Percentiles rank a stretch among this genome's conserved stretches.
phyloP scores from a whole-genome alignment of 2,329 filamentous ascomycete genomes.

The Reticulascus tulasneorum region DNA sequence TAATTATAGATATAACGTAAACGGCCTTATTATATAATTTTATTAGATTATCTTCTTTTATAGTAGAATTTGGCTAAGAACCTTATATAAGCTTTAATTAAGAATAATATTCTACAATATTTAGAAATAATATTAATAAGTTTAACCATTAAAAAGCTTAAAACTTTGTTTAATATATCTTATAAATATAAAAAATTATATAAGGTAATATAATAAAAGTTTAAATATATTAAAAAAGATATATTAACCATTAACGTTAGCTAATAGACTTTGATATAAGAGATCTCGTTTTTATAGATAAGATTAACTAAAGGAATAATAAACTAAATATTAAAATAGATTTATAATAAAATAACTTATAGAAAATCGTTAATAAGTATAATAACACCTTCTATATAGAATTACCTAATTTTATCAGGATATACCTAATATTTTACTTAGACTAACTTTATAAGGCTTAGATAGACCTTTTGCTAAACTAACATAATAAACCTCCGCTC shows the following conservation, averaged over 20 bases:
- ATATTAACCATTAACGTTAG: too few species aligned
- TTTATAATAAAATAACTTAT: neutral
- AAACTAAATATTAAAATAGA: too few species aligned
- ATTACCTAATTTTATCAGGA: neutral
- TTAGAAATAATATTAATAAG: neutral
- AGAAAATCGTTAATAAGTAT: neutral
- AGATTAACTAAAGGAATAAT: too few species aligned
- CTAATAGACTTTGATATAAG: too few species aligned
- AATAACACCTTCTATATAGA: neutral
- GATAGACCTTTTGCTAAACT: too few species aligned
- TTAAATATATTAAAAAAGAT: too few species aligned
- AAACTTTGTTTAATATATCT: neutral
- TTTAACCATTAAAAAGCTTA: neutral
- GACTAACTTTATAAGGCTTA: too few species aligned
- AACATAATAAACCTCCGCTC: too few species aligned
- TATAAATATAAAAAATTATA: neutral
- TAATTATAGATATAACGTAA: neutral
- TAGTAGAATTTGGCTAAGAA: neutral
- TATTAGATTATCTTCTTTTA: neutral
- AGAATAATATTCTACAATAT: neutral
- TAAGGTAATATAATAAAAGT: too few species aligned
- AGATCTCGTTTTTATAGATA: neutral
- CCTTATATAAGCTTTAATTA: neutral
- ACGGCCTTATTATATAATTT: conserved; percentile 1
- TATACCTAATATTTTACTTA: too few species aligned